Conservation (phyloP, 1,284 basidiomycete species). For the Leccinum griseonigrum region DNA sequence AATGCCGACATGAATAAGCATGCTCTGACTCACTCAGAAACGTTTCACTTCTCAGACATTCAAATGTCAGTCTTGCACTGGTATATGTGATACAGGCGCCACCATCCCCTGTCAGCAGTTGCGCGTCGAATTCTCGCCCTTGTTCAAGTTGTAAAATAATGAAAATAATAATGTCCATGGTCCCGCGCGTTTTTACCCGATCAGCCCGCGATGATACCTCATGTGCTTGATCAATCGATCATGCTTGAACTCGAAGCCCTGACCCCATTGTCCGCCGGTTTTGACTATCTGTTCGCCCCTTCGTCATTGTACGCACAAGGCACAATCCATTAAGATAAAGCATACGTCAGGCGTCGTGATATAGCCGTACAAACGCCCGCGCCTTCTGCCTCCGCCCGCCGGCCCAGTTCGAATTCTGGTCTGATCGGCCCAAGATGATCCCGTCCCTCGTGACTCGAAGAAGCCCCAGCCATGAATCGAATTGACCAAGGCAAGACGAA, state of each 20-base stretch:
- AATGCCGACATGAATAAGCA: conserved; percentile 2
- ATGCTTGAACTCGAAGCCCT: conserved; percentile 2
- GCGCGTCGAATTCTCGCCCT: conserved; percentile 6
- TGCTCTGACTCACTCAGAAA: conserved; percentile 5
- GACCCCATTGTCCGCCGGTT: conserved; percentile 26
- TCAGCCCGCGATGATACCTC: conserved; percentile 11
- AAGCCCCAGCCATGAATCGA: background rate
- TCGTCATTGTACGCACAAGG: background rate
- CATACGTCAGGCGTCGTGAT: background rate
- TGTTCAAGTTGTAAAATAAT: background rate
- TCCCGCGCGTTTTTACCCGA: conserved; percentile 4
- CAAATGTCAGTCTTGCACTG: background rate
- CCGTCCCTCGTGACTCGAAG: background rate
- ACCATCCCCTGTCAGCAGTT: background rate
- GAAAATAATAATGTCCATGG: background rate
- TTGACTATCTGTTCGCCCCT: conserved; percentile 12
- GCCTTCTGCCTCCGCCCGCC: background rate
- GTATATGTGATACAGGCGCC: conserved; percentile 4
- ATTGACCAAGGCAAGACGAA: background rate
- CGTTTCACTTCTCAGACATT: background rate
- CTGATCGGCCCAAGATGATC: background rate
- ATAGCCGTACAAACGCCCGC: background rate
- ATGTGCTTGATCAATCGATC: conserved; percentile 2
- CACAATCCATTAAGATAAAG: background rate
- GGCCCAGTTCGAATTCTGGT: background rate